Conservation (phyloP, 495 filamentous ascomycete genomes). For the Neurospora tetrasperma region DNA sequence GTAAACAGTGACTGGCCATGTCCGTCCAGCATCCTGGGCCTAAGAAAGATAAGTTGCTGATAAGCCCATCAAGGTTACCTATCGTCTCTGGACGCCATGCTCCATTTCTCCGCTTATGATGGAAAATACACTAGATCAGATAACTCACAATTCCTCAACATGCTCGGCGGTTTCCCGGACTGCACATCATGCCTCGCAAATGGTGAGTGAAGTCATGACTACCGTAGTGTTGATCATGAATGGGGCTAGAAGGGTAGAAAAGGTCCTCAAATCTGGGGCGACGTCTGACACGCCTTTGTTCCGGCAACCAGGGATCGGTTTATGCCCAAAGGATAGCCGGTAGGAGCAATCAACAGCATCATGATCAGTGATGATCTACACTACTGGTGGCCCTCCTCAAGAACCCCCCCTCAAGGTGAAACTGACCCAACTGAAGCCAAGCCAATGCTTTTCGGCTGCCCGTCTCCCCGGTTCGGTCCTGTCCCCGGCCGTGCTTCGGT, state of each 20-base stretch:
- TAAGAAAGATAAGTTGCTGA: neutral
- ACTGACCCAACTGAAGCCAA: neutral
- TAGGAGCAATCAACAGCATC: neutral
- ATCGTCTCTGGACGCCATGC: neutral
- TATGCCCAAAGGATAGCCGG: neutral
- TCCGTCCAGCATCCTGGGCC: neutral
- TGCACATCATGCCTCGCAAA: neutral
- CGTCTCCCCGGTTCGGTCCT: neutral
- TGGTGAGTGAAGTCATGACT: neutral
- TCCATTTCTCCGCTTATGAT: neutral
- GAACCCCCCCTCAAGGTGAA: neutral
- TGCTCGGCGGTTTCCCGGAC: neutral
- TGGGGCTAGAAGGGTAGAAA: neutral
- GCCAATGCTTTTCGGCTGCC: neutral
- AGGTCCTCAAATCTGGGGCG: neutral
- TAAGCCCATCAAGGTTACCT: neutral
- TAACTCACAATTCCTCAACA: neutral
- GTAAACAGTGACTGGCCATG: neutral
- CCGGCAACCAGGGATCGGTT: neutral
- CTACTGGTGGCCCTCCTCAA: neutral
- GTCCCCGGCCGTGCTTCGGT: neutral
- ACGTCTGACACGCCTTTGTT: neutral
- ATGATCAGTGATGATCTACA: neutral
- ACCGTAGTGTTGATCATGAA: neutral
- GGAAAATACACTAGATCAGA: neutral